Base-by-base conservation (phyloP, 2,329 filamentous ascomycete species). In the Trichoderma hamatum region DNA sequence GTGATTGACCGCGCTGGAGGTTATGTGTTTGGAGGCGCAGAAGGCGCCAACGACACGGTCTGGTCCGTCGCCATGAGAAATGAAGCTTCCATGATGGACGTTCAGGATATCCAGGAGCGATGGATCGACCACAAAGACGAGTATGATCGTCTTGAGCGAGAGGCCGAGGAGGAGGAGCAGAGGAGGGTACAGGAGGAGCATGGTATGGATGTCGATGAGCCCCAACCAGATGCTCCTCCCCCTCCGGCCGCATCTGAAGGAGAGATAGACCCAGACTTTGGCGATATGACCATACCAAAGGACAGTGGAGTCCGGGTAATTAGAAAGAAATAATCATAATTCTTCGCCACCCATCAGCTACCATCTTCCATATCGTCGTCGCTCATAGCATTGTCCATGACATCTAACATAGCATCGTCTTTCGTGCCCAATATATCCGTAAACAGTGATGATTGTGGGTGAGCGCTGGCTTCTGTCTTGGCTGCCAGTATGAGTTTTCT, bases 21-120 rank as follows among this genome's bases (percentile, higher is more conserved):
- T 0, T 98, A 98, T 80, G 92, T 94, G 0, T 97, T 99, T 82
- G 94, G 94, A 0, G 87, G 91, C 5, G 92, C 93, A 0, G 93
- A 97, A 78, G 95, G 94, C 2, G 93, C 94, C 56, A 97, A 98
- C 74, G 95, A 99, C 78, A 94, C 91, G 7, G 88, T 99, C n/a
- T 99, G 96, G 96, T 93, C 96, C 76, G 90, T 98, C 55, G 93
- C 96, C 3, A 97, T 98, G 89, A 89, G 94, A 68, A 89, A 89
- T 69, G 89, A 90, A 69, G 88, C 89, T 43, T 88, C 88, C 36
- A 82, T 89, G 80, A 89, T 97, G 85, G 94, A 96, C 74, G 89
- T 94, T 11, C 85, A 90, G 70, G 95, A 99, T 80, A 90, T 98
- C 72, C 96, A 99, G 80, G 96, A 99, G 82, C 86, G 96, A 71